These are phyloP conservation scores for Schizosaccharomyces pombe DNA, from an alignment of 805 yeast species.

Conservation along the genomic window DNA sequence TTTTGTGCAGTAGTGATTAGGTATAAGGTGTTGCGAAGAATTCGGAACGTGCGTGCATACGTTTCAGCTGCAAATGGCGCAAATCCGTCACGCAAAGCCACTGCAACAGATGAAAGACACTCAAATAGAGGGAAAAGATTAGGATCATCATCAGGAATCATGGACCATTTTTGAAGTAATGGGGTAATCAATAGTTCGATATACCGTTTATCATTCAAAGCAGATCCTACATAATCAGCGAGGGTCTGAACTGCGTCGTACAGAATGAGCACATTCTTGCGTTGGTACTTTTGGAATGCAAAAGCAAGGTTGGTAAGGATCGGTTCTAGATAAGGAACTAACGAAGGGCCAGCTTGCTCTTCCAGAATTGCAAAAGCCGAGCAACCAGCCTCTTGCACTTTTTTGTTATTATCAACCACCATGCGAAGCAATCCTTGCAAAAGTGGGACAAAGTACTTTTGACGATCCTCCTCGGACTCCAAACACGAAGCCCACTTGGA, in stretches of 20 bases:
- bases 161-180: conserved; percentile 58
- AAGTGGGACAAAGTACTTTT: conserved; percentile 53
- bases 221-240: conserved; percentile 48
- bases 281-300: conserved; percentile 59
- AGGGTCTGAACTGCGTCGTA: conserved; percentile 84
- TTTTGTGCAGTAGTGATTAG: conserved; percentile 37
- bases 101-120: conserved; percentile 78
- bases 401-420: conserved; percentile 43
- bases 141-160: conserved; percentile 48
- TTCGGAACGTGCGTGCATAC: conserved; percentile 51
- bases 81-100: conserved; percentile 60
- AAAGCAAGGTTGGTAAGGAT: conserved; percentile 44
- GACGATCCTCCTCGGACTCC: conserved; percentile 31
- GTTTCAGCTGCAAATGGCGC: conserved; percentile 77
- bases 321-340: conserved; percentile 40
- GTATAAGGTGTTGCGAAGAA: conserved; percentile 44
- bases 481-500: conserved; percentile 45
- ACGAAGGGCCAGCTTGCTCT: conserved; percentile 45
- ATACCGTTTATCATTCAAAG: conserved; percentile 30
- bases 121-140: conserved; percentile 83
- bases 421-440: conserved; percentile 32
- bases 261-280: conserved; percentile 54
- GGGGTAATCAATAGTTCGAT: conserved; percentile 55
- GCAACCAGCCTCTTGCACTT: conserved; percentile 90
- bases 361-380: conserved; percentile 65